phyloP scores from a whole-genome alignment of 768 basidiomycete genomes.

The Russula ochroleuca region DNA sequence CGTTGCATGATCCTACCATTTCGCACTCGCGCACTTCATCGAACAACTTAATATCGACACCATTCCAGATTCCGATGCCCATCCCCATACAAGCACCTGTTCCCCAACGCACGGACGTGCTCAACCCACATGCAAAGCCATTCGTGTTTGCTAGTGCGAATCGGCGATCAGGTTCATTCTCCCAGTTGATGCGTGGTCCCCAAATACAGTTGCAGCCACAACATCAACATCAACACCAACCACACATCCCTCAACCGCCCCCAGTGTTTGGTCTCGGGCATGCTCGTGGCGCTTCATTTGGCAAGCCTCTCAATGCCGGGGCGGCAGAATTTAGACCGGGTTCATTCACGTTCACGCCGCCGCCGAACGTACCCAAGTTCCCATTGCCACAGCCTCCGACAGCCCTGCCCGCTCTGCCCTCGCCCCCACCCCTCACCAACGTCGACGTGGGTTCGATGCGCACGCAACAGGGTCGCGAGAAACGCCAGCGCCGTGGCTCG shows the following conservation, averaged over 20 bases:
- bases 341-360: slow-evolving; percentile 73
- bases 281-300: slow-evolving; percentile 44
- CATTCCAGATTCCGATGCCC: slow-evolving; percentile 22
- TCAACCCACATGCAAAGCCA: slow-evolving; percentile 80
- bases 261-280: slow-evolving; percentile 33
- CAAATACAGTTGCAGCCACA: slow-evolving; percentile 35
- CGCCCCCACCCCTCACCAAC: slow-evolving; percentile 30
- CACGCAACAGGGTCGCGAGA: slow-evolving; percentile 71
- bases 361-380: slow-evolving; percentile 60
- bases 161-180: slow-evolving; percentile 37
- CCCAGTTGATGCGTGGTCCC: slow-evolving; percentile 32
- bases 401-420: slow-evolving; percentile 37
- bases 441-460: slow-evolving; percentile 31
- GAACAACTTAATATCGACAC: slow-evolving; percentile 23
- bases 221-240: slow-evolving; percentile 20
- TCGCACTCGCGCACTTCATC: slow-evolving; percentile 53
- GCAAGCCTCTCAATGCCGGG: slow-evolving; percentile 70
- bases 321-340: slow-evolving; percentile 79
- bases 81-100: slow-evolving; percentile 23
- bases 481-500: slow-evolving; percentile 62
- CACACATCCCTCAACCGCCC: neutral
- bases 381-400: slow-evolving; percentile 34
- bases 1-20: slow-evolving; percentile 55
- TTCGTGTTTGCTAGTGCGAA: slow-evolving; percentile 64
- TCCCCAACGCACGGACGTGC: slow-evolving; percentile 33